Evolutionary conservation across 257 asterid species (phyloP).

Genomic region (Solanum rostratum): DNA sequence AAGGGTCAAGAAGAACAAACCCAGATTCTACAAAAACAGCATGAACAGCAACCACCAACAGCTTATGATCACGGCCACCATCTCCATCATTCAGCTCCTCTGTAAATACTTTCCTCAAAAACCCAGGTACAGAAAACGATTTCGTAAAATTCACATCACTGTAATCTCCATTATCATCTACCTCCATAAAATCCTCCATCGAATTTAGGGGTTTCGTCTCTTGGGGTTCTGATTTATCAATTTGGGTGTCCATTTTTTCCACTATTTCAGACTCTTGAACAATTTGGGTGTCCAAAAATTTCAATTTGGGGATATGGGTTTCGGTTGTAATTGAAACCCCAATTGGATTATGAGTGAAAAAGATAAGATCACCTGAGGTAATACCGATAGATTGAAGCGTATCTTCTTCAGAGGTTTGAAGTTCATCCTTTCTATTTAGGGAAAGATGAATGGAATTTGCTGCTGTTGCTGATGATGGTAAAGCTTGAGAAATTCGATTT

Average conservation of each 20-base stretch:
- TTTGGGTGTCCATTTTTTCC: not conserved
- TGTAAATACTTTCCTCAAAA: conserved; percentile 62
- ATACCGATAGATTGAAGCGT: conserved; percentile 58
- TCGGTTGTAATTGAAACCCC: not conserved
- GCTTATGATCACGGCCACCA: conserved; percentile 37
- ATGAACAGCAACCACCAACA: conserved; percentile 60
- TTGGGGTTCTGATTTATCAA: not conserved
- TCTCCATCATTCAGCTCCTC: conserved; percentile 40
- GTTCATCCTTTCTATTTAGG: conserved; percentile 62
- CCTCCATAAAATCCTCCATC: conserved; percentile 1
- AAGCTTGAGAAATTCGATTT: conserved; percentile 22
- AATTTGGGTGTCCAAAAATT: not conserved
- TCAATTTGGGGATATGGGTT: not conserved
- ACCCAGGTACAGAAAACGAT: conserved; percentile 73
- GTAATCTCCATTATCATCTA: conserved; percentile 18
- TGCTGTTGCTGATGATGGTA: conserved; percentile 24
- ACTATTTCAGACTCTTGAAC: not conserved
- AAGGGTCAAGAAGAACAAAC: conserved; percentile 47
- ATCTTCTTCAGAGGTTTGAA: conserved; percentile 28
- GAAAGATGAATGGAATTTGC: conserved; percentile 54
- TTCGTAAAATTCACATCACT: conserved; percentile 17
- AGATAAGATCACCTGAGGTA: conserved; percentile 64
- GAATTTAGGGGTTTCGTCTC: conserved; percentile 3
- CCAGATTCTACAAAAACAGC: conserved; percentile 79
- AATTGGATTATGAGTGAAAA: conserved; percentile 23